Percentiles rank a stretch among this genome's conserved stretches.
Evolutionary conservation across 495 filamentous ascomycete genomes (phyloP).

Genomic region (Lineolata rhizophorae): DNA sequence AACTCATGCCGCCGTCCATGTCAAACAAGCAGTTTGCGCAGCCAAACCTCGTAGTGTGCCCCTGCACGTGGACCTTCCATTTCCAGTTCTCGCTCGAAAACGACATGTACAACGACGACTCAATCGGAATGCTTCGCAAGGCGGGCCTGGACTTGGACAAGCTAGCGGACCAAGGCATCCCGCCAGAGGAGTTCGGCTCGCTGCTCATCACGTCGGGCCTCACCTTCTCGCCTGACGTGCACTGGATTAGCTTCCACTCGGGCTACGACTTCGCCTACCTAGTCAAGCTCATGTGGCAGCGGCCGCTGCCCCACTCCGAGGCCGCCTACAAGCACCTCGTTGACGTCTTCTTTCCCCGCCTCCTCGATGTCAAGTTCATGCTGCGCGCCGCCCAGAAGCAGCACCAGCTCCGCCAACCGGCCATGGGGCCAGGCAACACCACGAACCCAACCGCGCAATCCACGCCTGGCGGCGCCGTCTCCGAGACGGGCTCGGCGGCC

Average conservation of each 20-base stretch:
- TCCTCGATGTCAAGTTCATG: constrained; percentile 93
- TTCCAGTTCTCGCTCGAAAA: constrained; percentile 86
- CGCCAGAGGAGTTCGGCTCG: constrained; percentile 68
- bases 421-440: too few relatives aligned
- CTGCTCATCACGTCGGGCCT: constrained; percentile 79
- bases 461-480: too few relatives aligned
- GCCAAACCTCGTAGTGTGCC: constrained; percentile 40
- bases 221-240: constrained; percentile 67
- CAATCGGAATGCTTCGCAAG: constrained; percentile 66
- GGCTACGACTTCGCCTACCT: constrained; percentile 97
- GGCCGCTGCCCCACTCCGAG: constrained; percentile 67
- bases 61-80: constrained; percentile 96
- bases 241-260: constrained; percentile 96
- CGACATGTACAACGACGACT: constrained; percentile 91
- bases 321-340: constrained; percentile 66
- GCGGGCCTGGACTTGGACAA: constrained; percentile 72
- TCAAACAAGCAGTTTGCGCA: too few relatives aligned
- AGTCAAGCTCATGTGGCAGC: constrained; percentile 71
- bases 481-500: background rate
- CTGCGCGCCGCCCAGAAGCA: constrained; percentile 48
- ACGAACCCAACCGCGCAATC: too few relatives aligned
- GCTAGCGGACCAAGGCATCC: constrained; percentile 76
- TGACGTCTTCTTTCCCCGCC: constrained; percentile 71
- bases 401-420: constrained; percentile 25
- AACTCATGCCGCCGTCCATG: constrained; percentile 24